phyloP scores from a whole-genome alignment of 129 eudicot genomes.

The Helichrysum umbraculigerum region DNA sequence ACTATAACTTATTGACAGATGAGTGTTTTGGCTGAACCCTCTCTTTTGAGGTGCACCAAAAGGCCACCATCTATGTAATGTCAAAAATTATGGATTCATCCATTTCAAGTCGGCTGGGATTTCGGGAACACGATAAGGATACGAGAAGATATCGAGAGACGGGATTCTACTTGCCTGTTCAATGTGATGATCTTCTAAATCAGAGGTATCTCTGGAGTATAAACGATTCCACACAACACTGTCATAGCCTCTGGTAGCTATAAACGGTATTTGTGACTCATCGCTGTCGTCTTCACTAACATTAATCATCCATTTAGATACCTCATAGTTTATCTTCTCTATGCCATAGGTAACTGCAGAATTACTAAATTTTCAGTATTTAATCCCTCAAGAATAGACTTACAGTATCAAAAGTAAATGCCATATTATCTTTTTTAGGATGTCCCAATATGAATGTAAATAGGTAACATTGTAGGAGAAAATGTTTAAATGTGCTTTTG shows the following conservation, averaged over 20 bases:
- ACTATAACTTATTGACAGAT: neutral
- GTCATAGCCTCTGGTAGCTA: constrained; percentile 92
- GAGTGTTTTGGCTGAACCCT: neutral
- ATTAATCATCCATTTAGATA: constrained; percentile 85
- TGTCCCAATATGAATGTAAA: neutral
- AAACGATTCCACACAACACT: constrained; percentile 98
- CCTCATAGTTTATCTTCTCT: constrained; percentile 86
- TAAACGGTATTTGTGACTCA: constrained; percentile 58
- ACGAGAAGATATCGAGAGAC: neutral
- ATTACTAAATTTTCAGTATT: constrained; percentile 24
- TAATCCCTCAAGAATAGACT: neutral
- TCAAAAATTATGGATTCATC: neutral
- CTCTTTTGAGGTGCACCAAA: neutral
- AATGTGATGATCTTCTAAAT: constrained; percentile 61
- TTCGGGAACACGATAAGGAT: neutral
- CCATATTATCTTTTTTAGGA: neutral
- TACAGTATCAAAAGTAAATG: neutral
- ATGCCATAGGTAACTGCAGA: constrained; percentile 82
- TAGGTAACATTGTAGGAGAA: neutral
- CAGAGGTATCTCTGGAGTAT: constrained; percentile 77
- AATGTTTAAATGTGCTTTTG: neutral
- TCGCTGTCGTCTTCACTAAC: constrained; percentile 36
- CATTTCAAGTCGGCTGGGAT: constrained; percentile 1
- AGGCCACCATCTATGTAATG: neutral
- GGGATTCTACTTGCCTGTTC: constrained; percentile 50